Evolutionary conservation across 441 rosid species (phyloP), one percentile per base, ranked within the genome.

Genomic region (Gossypium trilobum): DNA sequence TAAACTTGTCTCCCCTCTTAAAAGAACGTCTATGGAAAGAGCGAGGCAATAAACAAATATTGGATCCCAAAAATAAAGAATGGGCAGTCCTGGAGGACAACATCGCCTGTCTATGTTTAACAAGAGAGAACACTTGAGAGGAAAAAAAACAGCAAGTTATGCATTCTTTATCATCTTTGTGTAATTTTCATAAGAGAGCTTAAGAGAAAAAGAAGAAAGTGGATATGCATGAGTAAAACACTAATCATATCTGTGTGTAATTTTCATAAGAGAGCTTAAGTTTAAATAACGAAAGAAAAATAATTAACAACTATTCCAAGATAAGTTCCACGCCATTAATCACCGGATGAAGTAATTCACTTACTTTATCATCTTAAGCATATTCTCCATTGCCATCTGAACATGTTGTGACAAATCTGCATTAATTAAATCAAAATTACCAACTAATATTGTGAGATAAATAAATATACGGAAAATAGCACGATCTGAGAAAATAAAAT

Each of bases 331-430:
- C 23, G 29, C 11, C 13, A 17, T 20, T 71, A 7, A 39, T 20
- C 4, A 36, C 39, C 27, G 23, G 9, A 68, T 51, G 20, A 29
- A 66, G 64, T 56, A 9, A 66, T n/a, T 57, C 58, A 80, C 93
- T 80, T 79, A 89, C 97, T 23, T 81, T 58, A 80, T 89, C 93
- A 87, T 79, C 86, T 89, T 92, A 69, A 94, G 93, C 96, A 90
- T 88, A 74, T 78, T 87, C 74, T 73, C 92, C 97, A 89, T 87
- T 56, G 84, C 89, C 81, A 72, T 77, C 82, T 94, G 90, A 63
- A 83, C 89, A 79, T 87, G 90, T 77, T 88, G 97, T 13, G 94
- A 89, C 87, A 85, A 75, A 79, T 94, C 99, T 90, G 88, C 76
- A 74, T 58, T n/a, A n/a, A 58, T 72, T 6, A 60, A 46, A 63